These are phyloP conservation scores for Pleoardoris graminearum DNA, from an alignment of 2,329 filamentous ascomycete species.

Conservation along the genomic window DNA sequence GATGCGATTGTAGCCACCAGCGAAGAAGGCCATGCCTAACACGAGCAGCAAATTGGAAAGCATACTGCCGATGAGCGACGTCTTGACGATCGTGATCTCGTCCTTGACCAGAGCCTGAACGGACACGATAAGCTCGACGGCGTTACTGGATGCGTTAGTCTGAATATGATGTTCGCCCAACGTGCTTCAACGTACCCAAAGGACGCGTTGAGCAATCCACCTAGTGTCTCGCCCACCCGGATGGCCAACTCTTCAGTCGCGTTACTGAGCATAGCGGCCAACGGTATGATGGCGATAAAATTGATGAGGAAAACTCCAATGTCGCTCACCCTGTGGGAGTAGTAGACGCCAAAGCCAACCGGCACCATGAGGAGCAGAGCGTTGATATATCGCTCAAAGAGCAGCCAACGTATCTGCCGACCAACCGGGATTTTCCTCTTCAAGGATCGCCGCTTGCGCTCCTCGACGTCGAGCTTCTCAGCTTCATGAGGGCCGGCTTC, in stretches of 20 bases:
- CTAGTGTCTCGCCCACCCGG: conserved; percentile 76
- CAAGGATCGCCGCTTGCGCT: conserved; percentile 35
- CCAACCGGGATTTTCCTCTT: conserved; percentile 43
- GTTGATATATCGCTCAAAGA: conserved; percentile 87
- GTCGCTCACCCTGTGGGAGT: conserved; percentile 52
- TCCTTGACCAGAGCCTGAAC: conserved; percentile 76
- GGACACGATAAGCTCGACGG: conserved; percentile 85
- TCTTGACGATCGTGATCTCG: conserved; percentile 85
- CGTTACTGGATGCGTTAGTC: conserved; percentile 61
- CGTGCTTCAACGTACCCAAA: conserved; percentile 68
- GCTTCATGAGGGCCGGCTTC: conserved; percentile 21
- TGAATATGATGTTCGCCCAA: conserved; percentile 15
- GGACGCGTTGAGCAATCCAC: conserved; percentile 85
- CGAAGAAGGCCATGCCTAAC: conserved; percentile 90
- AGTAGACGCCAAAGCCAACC: conserved; percentile 73
- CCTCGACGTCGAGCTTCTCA: conserved; percentile 33
- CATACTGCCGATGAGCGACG: conserved; percentile 88
- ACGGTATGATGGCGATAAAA: conserved; percentile 88
- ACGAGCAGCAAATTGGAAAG: conserved; percentile 88
- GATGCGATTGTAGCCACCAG: conserved; percentile 74
- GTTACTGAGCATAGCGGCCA: conserved; percentile 84
- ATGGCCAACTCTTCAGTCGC: conserved; percentile 89
- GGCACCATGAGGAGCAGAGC: conserved; percentile 77
- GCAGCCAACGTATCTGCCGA: conserved; percentile 68
- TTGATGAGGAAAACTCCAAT: conserved; percentile 76